A percentile compares a stretch with the other conserved stretches of the same genome.
phyloP scores from a whole-genome alignment of 1,139 yeast species.

The Blastobotrys arbuscula region DNA sequence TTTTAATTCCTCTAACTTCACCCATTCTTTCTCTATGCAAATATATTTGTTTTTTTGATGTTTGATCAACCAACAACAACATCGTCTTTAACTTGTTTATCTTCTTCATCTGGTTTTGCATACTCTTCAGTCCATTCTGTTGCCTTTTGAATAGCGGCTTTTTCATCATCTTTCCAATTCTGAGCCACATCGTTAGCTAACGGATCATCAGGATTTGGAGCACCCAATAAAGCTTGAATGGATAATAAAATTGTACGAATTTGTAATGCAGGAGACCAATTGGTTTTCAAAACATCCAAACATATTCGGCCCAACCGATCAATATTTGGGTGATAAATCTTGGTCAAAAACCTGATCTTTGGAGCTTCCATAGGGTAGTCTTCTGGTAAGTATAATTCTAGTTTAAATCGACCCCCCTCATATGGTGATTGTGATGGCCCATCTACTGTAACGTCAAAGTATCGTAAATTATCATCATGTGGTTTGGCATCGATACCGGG shows the following conservation, averaged over 20 bases:
- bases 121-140: conserved; percentile 74
- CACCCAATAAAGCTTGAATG: conserved; percentile 87
- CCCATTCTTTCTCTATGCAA: no score
- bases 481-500: conserved; percentile 94
- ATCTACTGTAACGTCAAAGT: conserved; percentile 81
- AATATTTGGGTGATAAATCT: conserved; percentile 93
- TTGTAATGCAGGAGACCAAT: conserved; percentile 98
- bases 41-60: no score
- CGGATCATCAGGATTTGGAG: conserved; percentile 98
- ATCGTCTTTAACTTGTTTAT: no score
- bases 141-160: conserved; percentile 77
- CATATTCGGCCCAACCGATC: conserved; percentile 94
- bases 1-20: no score
- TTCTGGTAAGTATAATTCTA: conserved; percentile 78
- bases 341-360: conserved; percentile 84
- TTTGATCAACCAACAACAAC: no score
- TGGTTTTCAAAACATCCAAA: conserved; percentile 83
- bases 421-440: conserved; percentile 89
- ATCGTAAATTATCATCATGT: conserved; percentile 86
- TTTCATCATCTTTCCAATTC: conserved; percentile 87
- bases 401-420: conserved; percentile 67
- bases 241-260: conserved; percentile 90
- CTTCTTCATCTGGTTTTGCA: conserved; percentile 37
- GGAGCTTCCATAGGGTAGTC: conserved; percentile 95
- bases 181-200: conserved; percentile 96